Evolutionary conservation across 2,329 filamentous ascomycete genomes (phyloP).

Genomic region (Ceratocystis colombiana): DNA sequence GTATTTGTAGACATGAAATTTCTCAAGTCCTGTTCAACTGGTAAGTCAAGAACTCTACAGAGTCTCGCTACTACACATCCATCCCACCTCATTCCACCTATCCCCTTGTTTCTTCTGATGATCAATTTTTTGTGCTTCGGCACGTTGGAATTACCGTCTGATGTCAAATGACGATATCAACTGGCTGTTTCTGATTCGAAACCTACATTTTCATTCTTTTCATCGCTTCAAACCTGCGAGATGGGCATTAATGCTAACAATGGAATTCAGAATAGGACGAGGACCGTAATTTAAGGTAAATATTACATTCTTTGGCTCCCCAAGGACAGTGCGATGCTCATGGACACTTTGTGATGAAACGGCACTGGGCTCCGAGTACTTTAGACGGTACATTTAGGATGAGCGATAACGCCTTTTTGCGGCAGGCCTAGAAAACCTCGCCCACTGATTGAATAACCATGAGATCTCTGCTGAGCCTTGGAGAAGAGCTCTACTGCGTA

Average conservation of each 20-base stretch:
- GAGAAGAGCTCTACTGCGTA: not conserved
- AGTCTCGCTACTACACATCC: not conserved
- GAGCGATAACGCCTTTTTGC: slow-evolving; percentile 82
- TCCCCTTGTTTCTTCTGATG: slow-evolving; percentile 37
- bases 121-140: slow-evolving; percentile 50
- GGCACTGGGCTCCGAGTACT: slow-evolving; percentile 92
- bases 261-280: slow-evolving; percentile 26
- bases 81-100: not conserved
- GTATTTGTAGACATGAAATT: slow-evolving; percentile 17
- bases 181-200: slow-evolving; percentile 71
- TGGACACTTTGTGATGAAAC: slow-evolving; percentile 58
- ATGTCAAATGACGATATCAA: slow-evolving; percentile 66
- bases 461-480: not conserved
- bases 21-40: slow-evolving; percentile 22
- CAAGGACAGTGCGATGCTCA: slow-evolving; percentile 6
- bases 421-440: slow-evolving; percentile 99
- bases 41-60: slow-evolving; percentile 3
- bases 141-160: slow-evolving; percentile 95
- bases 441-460: slow-evolving; percentile 60
- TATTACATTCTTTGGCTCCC: slow-evolving; percentile 25
- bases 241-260: slow-evolving; percentile 32
- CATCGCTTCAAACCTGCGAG: not conserved
- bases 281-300: slow-evolving; percentile 22
- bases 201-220: slow-evolving; percentile 7
- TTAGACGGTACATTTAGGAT: slow-evolving; percentile 39